phyloP scores from a whole-genome alignment of 2,329 filamentous ascomycete genomes.

The Phyllosticta paracitricarpa region DNA sequence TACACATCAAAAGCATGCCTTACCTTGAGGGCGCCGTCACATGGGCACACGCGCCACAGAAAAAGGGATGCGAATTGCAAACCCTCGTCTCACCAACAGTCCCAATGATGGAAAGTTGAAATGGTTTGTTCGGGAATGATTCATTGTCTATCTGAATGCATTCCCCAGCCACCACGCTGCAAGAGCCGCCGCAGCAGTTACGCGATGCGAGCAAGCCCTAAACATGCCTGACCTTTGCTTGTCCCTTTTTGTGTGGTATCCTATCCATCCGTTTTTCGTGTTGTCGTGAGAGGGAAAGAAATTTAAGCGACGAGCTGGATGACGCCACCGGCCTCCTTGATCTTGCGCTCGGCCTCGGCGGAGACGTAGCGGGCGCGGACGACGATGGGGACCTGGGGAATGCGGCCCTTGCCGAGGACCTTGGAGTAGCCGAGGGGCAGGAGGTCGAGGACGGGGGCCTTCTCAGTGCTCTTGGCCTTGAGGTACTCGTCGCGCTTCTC shows the following conservation, averaged over 20 bases:
- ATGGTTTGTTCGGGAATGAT: constrained; percentile 43
- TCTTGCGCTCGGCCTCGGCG: constrained; percentile 96
- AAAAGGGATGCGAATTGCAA: not conserved
- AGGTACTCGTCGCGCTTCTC: constrained; percentile 94
- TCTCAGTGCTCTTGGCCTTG: constrained; percentile 69
- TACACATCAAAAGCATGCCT: too few species aligned
- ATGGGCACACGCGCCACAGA: not conserved
- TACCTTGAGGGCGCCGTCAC: not conserved
- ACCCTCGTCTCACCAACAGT: not conserved
- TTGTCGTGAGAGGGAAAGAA: constrained; percentile 1
- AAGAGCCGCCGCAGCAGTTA: constrained; percentile 18
- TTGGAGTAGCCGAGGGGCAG: constrained; percentile 96
- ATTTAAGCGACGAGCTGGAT: constrained; percentile 83
- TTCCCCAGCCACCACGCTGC: constrained; percentile 45
- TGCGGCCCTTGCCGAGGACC: constrained; percentile 94
- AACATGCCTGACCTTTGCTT: constrained; percentile 1
- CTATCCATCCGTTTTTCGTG: constrained; percentile 8
- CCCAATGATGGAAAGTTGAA: not conserved
- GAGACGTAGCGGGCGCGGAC: constrained; percentile 93
- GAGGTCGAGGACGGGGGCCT: constrained; percentile 95
- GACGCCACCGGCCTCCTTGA: constrained; percentile 93
- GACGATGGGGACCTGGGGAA: constrained; percentile 86
- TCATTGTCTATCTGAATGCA: constrained; percentile 24
- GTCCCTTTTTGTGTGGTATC: constrained; percentile 11
- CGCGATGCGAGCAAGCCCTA: not conserved